These are phyloP conservation scores for Cryphonectria naterciae DNA, from an alignment of 2,329 filamentous ascomycete species.

Conservation along the genomic window DNA sequence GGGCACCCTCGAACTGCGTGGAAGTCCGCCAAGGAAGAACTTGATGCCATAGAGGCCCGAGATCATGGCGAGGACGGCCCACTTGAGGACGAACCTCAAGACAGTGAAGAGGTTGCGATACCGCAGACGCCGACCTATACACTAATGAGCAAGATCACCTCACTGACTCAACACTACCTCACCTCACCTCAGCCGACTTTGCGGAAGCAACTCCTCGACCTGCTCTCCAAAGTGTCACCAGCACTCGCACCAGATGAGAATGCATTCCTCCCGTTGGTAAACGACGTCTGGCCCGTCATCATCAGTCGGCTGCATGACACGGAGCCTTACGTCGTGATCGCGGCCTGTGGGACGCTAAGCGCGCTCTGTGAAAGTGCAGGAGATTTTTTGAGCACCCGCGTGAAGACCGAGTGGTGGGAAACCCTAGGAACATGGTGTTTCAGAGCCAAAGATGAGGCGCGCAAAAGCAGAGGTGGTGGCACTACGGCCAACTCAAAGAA, in stretches of 20 bases:
- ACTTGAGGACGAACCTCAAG: constrained; percentile 40
- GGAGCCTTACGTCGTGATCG: constrained; percentile 70
- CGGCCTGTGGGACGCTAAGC: constrained; percentile 70
- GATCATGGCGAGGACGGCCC: constrained; percentile 40
- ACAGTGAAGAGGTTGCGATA: constrained; percentile 46
- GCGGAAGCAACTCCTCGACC: constrained; percentile 75
- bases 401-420: constrained; percentile 73
- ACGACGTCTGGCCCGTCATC: constrained; percentile 87
- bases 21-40: constrained; percentile 40
- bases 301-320: constrained; percentile 67
- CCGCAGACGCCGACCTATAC: constrained; percentile 75
- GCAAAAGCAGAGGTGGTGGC: constrained; percentile 30
- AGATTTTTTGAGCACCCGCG: constrained; percentile 77
- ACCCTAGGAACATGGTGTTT: constrained; percentile 56
- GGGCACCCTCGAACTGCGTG: constrained; percentile 44
- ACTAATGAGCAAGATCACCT: constrained; percentile 80
- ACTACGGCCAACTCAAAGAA: background rate
- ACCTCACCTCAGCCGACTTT: constrained; percentile 82
- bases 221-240: constrained; percentile 74
- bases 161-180: constrained; percentile 86
- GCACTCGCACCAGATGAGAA: constrained; percentile 78
- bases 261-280: constrained; percentile 84
- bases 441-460: constrained; percentile 47
- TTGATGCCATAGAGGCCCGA: constrained; percentile 32
- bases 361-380: constrained; percentile 74